Evolutionary conservation across 257 asterid species (phyloP).

Genomic region (Ocimum tenuiflorum): DNA sequence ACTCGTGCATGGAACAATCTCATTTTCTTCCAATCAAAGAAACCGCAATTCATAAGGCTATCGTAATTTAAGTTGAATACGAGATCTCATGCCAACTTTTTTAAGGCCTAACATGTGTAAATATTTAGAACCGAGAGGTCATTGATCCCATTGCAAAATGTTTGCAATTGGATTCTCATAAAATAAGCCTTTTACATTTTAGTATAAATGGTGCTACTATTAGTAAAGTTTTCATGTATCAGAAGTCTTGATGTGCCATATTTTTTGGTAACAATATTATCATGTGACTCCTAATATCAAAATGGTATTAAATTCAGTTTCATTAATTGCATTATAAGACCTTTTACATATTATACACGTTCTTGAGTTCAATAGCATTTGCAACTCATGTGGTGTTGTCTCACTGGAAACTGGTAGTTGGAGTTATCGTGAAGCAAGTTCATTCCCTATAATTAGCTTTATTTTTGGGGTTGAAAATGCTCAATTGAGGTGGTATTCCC

Average conservation of each 20-base stretch:
- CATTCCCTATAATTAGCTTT: not conserved
- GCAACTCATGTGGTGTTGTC: slow-evolving; percentile 21
- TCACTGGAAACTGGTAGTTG: not conserved
- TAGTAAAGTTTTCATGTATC: not conserved
- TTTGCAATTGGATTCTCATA: not conserved
- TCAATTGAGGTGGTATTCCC: too few relatives aligned
- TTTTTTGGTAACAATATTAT: slow-evolving; percentile 8
- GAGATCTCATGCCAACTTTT: not conserved
- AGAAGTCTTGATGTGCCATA: slow-evolving; percentile 1
- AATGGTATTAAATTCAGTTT: not conserved
- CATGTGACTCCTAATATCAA: slow-evolving; percentile 8
- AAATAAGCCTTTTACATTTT: slow-evolving; percentile 2
- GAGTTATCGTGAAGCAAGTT: slow-evolving; percentile 1
- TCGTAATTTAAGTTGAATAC: slow-evolving; percentile 6
- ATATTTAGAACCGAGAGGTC: not conserved
- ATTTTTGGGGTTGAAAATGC: not conserved
- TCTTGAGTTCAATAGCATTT: slow-evolving; percentile 11
- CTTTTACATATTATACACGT: not conserved
- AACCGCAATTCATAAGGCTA: too few relatives aligned
- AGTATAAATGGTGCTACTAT: slow-evolving; percentile 9
- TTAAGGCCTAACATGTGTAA: slow-evolving; percentile 5
- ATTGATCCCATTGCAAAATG: not conserved
- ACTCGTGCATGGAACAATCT: too few relatives aligned
- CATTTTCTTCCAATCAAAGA: too few relatives aligned
- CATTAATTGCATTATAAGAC: not conserved